Evolutionary conservation across 192 early-diverging fungal species (phyloP), one percentile per base, ranked within the genome.

Genomic region (Radiomyces spectabilis): DNA sequence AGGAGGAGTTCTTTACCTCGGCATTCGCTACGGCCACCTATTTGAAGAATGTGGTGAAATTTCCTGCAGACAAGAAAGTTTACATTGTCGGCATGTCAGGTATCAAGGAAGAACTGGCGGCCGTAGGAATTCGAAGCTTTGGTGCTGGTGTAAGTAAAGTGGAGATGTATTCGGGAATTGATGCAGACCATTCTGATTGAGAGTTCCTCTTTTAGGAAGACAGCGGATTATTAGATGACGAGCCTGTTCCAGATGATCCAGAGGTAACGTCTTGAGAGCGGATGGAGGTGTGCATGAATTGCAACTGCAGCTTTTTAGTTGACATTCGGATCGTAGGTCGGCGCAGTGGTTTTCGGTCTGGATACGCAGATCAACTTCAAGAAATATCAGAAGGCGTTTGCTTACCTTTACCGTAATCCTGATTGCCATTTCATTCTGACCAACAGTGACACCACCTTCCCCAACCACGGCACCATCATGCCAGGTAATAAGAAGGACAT

Each of bases 1-100:
- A 91, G 80, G 81, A 93, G 13, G 93, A 99, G 50, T 88, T 99
- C 25, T 97, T 97, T 65, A 84, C 86, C 47, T 95, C 93, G 1
- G 80, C 96, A 2, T 93, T 87, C 58, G 92, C 92, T 4, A 88
- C 94, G 0, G 96, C 96, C 1, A 89, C 83, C 55, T 99, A 97
- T 61, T 78, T 99, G 15, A 82, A 78, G 57, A 75, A 96, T 45
- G 72, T 89, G n/a, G 61, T 85, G 16, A 71, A 85, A 15, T 91
- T 98, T 46, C 89, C 89, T n/a, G 61, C 70, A 8, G 80, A 85
- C 55, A 95, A 97, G 69, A 85, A 89, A 63, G 93, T 88, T 4
- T 99, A 92, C 61, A 82, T 99, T 38, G 76, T 92, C 65, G 96
- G 96, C 32, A 87, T 89, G 79, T 63, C 69, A 30, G 96, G 96